Percentiles rank a stretch among this genome's conserved stretches.
Conservation (phyloP, 1,284 basidiomycete genomes). For the Stereum hirsutum region DNA sequence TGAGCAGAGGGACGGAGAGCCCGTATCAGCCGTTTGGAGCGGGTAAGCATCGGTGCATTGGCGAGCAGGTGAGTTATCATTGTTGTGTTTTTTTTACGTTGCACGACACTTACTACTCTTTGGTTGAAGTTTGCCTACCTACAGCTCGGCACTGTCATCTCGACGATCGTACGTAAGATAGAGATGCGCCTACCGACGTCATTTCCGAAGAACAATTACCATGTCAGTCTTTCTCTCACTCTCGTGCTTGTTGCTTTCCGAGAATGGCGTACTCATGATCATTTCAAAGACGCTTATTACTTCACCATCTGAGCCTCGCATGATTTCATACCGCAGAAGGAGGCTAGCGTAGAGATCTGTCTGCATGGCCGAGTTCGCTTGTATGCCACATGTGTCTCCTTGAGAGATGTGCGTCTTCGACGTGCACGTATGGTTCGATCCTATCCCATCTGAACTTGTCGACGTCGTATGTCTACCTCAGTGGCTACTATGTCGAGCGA, state of each 20-base stretch:
- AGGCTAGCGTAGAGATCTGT: conserved; percentile 10
- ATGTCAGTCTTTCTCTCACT: conserved; percentile 49
- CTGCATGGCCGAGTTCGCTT: too few relatives aligned
- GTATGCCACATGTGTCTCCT: too few relatives aligned
- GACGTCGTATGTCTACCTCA: too few relatives aligned
- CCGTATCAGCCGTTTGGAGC: conserved; percentile 97
- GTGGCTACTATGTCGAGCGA: too few relatives aligned
- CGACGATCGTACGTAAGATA: conserved; percentile 71
- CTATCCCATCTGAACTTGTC: too few relatives aligned
- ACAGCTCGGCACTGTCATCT: conserved; percentile 82
- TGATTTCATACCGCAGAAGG: conserved; percentile 32
- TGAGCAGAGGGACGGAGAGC: conserved; percentile 87
- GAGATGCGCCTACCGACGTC: conserved; percentile 62
- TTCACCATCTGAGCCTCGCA: conserved; percentile 45
- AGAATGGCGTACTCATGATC: background rate
- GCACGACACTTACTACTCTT: conserved; percentile 1
- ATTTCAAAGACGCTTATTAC: conserved; percentile 58
- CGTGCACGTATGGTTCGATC: too few relatives aligned
- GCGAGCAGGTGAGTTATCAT: conserved; percentile 62
- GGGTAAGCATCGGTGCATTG: conserved; percentile 90
- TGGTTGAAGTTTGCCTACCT: conserved; percentile 80
- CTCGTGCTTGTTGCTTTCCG: background rate
- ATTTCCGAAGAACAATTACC: conserved; percentile 86
- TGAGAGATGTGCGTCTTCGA: too few relatives aligned
- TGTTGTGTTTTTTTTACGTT: background rate